Evolutionary conservation across 768 basidiomycete species (phyloP).

Genomic region (Phanerochaete carnosa): DNA sequence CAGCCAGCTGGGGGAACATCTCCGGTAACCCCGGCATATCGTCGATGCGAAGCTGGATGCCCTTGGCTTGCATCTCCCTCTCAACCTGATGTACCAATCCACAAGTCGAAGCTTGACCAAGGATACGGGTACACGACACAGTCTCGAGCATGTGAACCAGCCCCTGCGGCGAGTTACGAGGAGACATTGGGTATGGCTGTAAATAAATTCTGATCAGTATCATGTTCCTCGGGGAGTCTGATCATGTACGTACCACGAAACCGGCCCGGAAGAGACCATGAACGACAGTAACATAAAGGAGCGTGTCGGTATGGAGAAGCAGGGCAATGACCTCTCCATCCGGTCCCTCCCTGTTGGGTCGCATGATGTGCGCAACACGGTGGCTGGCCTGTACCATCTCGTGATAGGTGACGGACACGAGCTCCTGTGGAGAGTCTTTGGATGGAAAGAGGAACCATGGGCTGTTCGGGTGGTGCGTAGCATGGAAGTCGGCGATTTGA

Average conservation of each 20-base stretch:
- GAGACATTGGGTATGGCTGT: slow-evolving; percentile 19
- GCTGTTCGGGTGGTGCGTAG: slow-evolving; percentile 1
- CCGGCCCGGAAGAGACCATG: slow-evolving; percentile 9
- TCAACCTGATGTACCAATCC: slow-evolving; percentile 28
- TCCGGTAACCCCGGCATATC: slow-evolving; percentile 7
- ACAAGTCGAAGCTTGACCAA: slow-evolving; percentile 21
- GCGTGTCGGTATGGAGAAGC: slow-evolving; percentile 7
- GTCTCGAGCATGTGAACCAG: slow-evolving; percentile 4
- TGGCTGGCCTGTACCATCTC: slow-evolving; percentile 10
- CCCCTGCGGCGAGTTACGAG: slow-evolving; percentile 6
- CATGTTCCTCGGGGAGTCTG: neutral
- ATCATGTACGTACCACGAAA: slow-evolving; percentile 8
- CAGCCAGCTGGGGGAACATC: slow-evolving; percentile 9
- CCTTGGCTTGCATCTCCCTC: slow-evolving; percentile 15
- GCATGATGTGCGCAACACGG: slow-evolving; percentile 6
- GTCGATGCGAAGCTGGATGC: slow-evolving; percentile 4
- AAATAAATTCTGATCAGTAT: neutral
- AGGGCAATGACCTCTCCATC: slow-evolving; percentile 12
- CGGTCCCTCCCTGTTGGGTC: neutral
- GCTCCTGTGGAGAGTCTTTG: neutral
- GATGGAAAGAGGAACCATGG: slow-evolving; percentile 6
- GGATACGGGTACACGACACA: slow-evolving; percentile 1
- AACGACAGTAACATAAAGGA: slow-evolving; percentile 8
- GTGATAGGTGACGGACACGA: neutral
- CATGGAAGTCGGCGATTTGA: slow-evolving; percentile 11